phyloP scores from a whole-genome alignment of 352 stramenopile genomes.

The Peronosclerospora sorghi region DNA sequence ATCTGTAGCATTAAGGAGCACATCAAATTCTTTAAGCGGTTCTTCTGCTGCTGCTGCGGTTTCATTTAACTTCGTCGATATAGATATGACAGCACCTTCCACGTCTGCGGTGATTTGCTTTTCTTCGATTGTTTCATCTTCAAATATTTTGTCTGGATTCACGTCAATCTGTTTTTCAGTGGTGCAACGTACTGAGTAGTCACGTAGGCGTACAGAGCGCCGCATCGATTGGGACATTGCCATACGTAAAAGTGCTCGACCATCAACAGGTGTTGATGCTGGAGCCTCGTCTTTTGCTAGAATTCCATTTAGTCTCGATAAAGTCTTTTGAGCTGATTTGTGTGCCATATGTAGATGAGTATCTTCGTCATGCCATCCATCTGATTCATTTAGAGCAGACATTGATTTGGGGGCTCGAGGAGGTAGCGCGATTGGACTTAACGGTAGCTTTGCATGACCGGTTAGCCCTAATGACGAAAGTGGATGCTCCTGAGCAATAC shows the following conservation, averaged over 20 bases:
- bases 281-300: slow-evolving; percentile 29
- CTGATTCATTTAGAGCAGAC: slow-evolving; percentile 7
- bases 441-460: slow-evolving; percentile 13
- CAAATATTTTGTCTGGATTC: slow-evolving; percentile 61
- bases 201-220: slow-evolving; percentile 36
- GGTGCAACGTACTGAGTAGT: slow-evolving; percentile 38
- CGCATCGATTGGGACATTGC: slow-evolving; percentile 57
- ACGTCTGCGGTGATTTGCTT: background rate
- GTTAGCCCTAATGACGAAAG: slow-evolving; percentile 5
- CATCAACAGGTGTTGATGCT: slow-evolving; percentile 14
- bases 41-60: slow-evolving; percentile 1
- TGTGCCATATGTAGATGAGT: slow-evolving; percentile 41
- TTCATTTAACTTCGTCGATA: background rate
- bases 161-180: slow-evolving; percentile 30
- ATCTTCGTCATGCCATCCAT: slow-evolving; percentile 39
- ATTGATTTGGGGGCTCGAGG: slow-evolving; percentile 17
- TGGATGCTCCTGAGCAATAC: slow-evolving; percentile 16
- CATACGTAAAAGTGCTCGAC: slow-evolving; percentile 17
- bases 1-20: slow-evolving; percentile 49
- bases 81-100: background rate
- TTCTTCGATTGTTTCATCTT: slow-evolving; percentile 22
- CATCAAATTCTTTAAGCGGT: slow-evolving; percentile 37
- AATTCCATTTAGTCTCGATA: slow-evolving; percentile 54
- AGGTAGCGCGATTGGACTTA: slow-evolving; percentile 40
- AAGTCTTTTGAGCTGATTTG: slow-evolving; percentile 47